These are phyloP conservation scores for Cercospora sp. DNA, from an alignment of 2,329 filamentous ascomycete species.

Conservation along the genomic window DNA sequence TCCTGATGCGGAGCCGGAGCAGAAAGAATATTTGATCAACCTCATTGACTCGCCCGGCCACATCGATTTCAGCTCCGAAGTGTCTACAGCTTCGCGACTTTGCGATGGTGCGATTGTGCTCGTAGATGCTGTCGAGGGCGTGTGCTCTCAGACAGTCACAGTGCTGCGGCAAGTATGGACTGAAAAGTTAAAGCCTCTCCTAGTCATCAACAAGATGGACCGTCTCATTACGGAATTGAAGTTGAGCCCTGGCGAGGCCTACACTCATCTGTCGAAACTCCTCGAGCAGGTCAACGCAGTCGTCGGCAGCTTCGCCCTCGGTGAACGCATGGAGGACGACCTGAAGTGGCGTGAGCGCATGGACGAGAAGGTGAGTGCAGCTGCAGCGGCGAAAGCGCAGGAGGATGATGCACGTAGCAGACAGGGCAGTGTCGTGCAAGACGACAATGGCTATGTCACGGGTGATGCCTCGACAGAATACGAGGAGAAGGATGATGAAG, in stretches of 20 bases:
- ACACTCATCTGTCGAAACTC: slow-evolving; percentile 82
- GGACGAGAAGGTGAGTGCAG: slow-evolving; percentile 77
- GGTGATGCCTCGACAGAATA: slow-evolving; percentile 60
- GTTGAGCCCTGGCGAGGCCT: slow-evolving; percentile 87
- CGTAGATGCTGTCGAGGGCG: slow-evolving; percentile 94
- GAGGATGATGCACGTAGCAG: slow-evolving; percentile 36
- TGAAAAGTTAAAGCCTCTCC: slow-evolving; percentile 88
- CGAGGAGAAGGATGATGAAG: slow-evolving; percentile 90
- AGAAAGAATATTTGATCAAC: slow-evolving; percentile 93
- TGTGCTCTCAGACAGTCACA: slow-evolving; percentile 97
- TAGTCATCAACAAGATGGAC: slow-evolving; percentile 99
- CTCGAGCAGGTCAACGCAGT: slow-evolving; percentile 97
- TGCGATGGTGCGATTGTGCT: slow-evolving; percentile 94
- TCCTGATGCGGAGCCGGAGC: slow-evolving; percentile 54
- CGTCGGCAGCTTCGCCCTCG: slow-evolving; percentile 95
- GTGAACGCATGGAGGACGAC: slow-evolving; percentile 97
- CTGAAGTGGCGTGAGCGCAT: slow-evolving; percentile 92
- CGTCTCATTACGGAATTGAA: slow-evolving; percentile 89
- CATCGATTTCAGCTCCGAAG: slow-evolving; percentile 98
- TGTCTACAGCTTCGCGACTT: slow-evolving; percentile 89
- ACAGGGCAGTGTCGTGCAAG: slow-evolving; percentile 54
- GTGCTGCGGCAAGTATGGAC: slow-evolving; percentile 93
- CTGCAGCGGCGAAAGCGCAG: slow-evolving; percentile 46
- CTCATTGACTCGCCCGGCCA: slow-evolving; percentile 97
- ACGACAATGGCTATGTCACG: slow-evolving; percentile 52